phyloP scores from a whole-genome alignment of 176 grass and related monocot species.

The Oryza longistaminata region DNA sequence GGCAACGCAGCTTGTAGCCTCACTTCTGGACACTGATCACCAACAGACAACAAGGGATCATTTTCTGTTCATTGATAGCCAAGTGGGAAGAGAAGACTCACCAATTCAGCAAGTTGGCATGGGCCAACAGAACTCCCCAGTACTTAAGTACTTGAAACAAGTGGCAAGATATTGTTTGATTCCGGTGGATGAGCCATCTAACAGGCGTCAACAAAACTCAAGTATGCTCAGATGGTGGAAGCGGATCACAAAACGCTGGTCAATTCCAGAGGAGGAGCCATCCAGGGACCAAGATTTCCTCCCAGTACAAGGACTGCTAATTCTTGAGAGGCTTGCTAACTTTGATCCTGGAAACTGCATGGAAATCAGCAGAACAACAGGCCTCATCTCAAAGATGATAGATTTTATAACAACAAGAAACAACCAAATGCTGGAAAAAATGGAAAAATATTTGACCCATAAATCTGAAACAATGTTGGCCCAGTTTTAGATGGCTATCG shows the following conservation, averaged over 20 bases:
- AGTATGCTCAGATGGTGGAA: background rate
- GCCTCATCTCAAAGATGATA: constrained; percentile 17
- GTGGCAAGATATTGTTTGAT: no score
- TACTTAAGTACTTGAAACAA: no score
- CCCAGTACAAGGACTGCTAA: background rate
- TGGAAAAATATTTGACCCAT: no score
- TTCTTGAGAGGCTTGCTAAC: constrained; percentile 1
- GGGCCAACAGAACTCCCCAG: no score
- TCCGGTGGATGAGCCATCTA: no score
- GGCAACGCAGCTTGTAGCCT: no score
- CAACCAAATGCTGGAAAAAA: no score
- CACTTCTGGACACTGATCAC: background rate
- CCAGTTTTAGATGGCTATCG: no score
- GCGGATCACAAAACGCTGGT: background rate
- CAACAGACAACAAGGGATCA: background rate
- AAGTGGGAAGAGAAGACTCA: no score
- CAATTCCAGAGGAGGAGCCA: background rate
- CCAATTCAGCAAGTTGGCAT: background rate
- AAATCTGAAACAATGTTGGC: no score
- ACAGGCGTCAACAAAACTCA: background rate
- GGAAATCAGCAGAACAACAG: background rate
- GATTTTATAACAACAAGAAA: background rate
- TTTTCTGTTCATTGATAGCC: background rate
- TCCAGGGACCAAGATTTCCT: background rate
- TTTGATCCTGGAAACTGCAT: background rate